phyloP scores from a whole-genome alignment of 2,329 filamentous ascomycete species.

The Paracoccidioides lutzii region DNA sequence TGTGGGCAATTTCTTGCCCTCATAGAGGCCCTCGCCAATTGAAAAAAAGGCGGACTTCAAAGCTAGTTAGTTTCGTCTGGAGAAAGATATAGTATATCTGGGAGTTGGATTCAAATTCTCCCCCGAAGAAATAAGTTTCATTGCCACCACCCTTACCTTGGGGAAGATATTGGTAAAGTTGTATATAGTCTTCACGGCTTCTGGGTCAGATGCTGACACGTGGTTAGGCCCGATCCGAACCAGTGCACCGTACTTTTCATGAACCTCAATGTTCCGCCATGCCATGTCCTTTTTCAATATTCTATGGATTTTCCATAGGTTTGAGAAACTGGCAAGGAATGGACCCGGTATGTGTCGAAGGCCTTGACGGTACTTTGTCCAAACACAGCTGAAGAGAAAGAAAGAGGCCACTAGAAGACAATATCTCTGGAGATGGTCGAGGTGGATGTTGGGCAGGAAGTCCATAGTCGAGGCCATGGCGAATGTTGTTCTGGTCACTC shows the following conservation, averaged over 20 bases:
- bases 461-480: not conserved
- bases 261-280: conserved; percentile 52
- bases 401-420: not conserved
- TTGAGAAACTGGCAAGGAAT: conserved; percentile 51
- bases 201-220: conserved; percentile 60
- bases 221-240: conserved; percentile 63
- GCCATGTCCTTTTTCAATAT: conserved; percentile 53
- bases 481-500: not conserved
- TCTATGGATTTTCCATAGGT: conserved; percentile 63
- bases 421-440: not conserved
- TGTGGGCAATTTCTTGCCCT: not conserved
- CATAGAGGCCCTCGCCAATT: not conserved
- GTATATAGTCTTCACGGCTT: conserved; percentile 62
- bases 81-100: not conserved
- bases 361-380: not conserved
- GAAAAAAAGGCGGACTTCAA: not conserved
- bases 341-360: conserved; percentile 47
- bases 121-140: not conserved
- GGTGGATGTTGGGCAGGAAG: not conserved
- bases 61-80: not conserved
- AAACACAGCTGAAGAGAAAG: not conserved
- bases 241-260: conserved; percentile 58
- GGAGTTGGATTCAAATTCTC: not conserved
- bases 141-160: conserved; percentile 12
- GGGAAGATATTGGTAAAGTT: conserved; percentile 52